Conservation (phyloP, 768 basidiomycete species). For the Mycena kentingensis region DNA sequence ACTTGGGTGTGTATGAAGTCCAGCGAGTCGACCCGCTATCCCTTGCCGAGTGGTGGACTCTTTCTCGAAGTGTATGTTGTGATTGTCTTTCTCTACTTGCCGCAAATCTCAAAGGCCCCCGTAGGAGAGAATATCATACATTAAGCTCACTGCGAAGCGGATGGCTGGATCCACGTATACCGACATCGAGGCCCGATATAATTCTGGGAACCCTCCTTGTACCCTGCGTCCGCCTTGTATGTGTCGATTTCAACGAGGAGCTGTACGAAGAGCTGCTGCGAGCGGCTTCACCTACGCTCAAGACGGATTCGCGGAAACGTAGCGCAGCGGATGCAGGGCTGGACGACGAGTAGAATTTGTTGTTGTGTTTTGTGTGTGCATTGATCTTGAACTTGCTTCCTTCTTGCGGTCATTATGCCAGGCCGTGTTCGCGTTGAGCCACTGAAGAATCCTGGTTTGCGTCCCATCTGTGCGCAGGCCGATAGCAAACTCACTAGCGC, state of each 20-base stretch:
- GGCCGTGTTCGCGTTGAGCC: slow-evolving; percentile 22
- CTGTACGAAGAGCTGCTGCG: slow-evolving; percentile 36
- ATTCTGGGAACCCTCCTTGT: slow-evolving; percentile 43
- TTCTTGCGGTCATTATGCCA: slow-evolving; percentile 17
- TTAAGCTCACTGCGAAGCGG: slow-evolving; percentile 38
- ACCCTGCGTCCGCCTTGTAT: slow-evolving; percentile 52
- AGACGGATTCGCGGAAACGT: not conserved
- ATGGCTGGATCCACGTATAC: slow-evolving; percentile 43
- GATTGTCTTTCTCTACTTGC: not conserved
- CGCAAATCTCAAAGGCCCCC: not conserved
- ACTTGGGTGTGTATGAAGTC: slow-evolving; percentile 50
- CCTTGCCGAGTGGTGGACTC: slow-evolving; percentile 47
- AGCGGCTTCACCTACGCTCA: not conserved
- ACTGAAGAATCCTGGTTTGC: slow-evolving; percentile 26
- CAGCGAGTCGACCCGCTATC: slow-evolving; percentile 42
- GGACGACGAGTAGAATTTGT: not conserved
- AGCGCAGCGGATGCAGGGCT: not conserved
- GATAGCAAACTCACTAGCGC: not conserved
- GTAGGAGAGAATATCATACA: slow-evolving; percentile 25
- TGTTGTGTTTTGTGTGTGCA: not conserved
- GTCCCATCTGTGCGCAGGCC: not conserved
- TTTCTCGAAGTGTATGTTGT: slow-evolving; percentile 41
- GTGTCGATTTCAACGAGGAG: slow-evolving; percentile 44
- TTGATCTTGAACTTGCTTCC: not conserved
- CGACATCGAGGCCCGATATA: slow-evolving; percentile 45